These are phyloP conservation scores for Paramecium biaurelia DNA, from an alignment of 73 alveolate species.

Conservation along the genomic window DNA sequence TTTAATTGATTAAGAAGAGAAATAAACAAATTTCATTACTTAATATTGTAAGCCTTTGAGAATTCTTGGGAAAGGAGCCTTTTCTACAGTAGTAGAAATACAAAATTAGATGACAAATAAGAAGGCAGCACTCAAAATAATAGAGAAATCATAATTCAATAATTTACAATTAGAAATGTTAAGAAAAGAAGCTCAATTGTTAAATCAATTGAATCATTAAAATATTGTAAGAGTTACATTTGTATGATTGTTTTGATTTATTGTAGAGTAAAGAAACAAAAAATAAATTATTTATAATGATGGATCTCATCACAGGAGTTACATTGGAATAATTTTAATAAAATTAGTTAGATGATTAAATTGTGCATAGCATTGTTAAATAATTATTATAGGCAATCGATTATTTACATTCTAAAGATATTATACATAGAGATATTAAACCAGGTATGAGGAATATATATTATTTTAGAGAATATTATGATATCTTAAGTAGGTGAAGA, in stretches of 20 bases:
- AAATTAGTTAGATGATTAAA: background rate
- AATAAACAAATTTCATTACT: background rate
- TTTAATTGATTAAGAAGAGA: background rate
- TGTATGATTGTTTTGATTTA: background rate
- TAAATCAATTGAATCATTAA: background rate
- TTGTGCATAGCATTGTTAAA: background rate
- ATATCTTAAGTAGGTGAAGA: background rate
- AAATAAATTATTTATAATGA: background rate
- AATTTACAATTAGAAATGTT: background rate
- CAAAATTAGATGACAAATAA: background rate
- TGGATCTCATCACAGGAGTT: constrained; percentile 23
- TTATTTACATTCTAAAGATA: background rate
- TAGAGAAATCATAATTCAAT: background rate
- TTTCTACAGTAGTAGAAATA: background rate
- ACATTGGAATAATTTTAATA: background rate
- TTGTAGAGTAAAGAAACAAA: constrained; percentile 27
- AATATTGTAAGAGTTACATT: constrained; percentile 25
- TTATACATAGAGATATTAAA: background rate
- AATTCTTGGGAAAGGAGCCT: constrained; percentile 8
- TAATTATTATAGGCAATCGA: background rate
- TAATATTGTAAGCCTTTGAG: background rate
- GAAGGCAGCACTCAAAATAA: background rate
- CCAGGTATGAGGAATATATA: background rate
- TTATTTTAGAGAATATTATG: background rate
- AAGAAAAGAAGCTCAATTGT: background rate